These are phyloP conservation scores for Aspergillus cavernicola DNA, from an alignment of 495 filamentous ascomycete species.

Conservation along the genomic window DNA sequence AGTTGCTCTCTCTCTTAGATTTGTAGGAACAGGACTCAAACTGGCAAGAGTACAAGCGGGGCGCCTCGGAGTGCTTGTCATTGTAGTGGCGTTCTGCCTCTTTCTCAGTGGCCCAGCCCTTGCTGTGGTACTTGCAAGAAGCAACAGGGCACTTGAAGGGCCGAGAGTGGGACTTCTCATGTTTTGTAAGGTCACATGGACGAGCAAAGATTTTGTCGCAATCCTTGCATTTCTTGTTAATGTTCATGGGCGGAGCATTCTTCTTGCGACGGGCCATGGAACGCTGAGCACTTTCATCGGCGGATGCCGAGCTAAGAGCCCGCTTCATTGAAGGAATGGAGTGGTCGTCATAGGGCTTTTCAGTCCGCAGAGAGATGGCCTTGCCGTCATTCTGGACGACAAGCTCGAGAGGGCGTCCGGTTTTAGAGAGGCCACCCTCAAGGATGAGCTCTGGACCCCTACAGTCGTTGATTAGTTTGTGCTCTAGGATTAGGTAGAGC, in stretches of 20 bases:
- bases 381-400: conserved; percentile 76
- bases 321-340: conserved; percentile 55
- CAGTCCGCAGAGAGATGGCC: conserved; percentile 67
- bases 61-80: conserved; percentile 83
- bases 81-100: conserved; percentile 93
- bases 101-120: conserved; percentile 96
- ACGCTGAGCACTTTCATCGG: conserved; percentile 70
- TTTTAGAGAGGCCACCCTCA: conserved; percentile 70
- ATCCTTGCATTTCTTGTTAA: conserved; percentile 68
- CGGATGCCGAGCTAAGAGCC: conserved; percentile 51
- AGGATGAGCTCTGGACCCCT: conserved; percentile 63
- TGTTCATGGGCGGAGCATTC: conserved; percentile 65
- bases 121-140: conserved; percentile 78
- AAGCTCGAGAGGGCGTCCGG: conserved; percentile 73
- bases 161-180: conserved; percentile 94
- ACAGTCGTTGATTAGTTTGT: conserved; percentile 27
- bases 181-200: conserved; percentile 89
- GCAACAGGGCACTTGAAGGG: conserved; percentile 85
- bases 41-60: conserved; percentile 74
- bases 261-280: conserved; percentile 92
- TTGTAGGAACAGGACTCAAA: conserved; percentile 85
- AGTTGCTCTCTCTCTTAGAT: conserved; percentile 95
- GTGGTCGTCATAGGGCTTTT: conserved; percentile 43
- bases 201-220: conserved; percentile 92
- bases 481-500: background rate